Base-by-base conservation (phyloP, 2,329 filamentous ascomycete genomes). In the Neofusicoccum parvum region DNA sequence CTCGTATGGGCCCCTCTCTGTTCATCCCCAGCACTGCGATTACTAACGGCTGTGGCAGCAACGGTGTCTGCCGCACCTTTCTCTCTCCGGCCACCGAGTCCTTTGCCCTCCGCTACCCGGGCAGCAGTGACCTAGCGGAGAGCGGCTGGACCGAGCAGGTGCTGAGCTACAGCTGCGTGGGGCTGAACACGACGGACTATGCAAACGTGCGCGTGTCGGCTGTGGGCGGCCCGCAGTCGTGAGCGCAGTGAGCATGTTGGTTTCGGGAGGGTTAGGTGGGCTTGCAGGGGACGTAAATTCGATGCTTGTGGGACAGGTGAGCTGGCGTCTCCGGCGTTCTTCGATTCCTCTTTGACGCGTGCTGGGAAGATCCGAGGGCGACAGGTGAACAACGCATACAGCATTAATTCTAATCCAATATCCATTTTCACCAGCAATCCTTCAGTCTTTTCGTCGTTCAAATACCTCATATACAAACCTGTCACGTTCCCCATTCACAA, bases 41-140 rank as follows among this genome's bases (percentile, higher is more conserved):
- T 39, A 39, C 34, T 20, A 39, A 39, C 11, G 34, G 10, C 34
- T n/a, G 17, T 51, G 10, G n/a, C 15, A 62, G 59, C 14, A 62
- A 62, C 20, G 45, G 34, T 11, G 59, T 62, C 12, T 62, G 48
- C 36, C 45, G 59, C 46, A 43, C 46, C 14, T 62, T 62, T 32
- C 17, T 50, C 36, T 34, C 41, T 10, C 59, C 43, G 6, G n/a
- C 43, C 3, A 7, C n/a, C 7, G 58, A 62, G 46, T 34, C 43
- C 2, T n/a, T 62, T 27, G 17, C n/a, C 3, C 4, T 62, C 5
- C 32, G 3, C 23, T 37, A 34, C 6, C 58, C 58, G 11, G 46
- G 58, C 2, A 36, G 34, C 9, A 15, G 7, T 3, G 43, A 60
- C 17, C n/a, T 62, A 14, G 17, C 17, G 9, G 17, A 14, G 7